Percentiles rank a stretch among this genome's conserved stretches.
Evolutionary conservation across 176 grass and related monocot genomes (phyloP).

Genomic region (Triticum dicoccoides): DNA sequence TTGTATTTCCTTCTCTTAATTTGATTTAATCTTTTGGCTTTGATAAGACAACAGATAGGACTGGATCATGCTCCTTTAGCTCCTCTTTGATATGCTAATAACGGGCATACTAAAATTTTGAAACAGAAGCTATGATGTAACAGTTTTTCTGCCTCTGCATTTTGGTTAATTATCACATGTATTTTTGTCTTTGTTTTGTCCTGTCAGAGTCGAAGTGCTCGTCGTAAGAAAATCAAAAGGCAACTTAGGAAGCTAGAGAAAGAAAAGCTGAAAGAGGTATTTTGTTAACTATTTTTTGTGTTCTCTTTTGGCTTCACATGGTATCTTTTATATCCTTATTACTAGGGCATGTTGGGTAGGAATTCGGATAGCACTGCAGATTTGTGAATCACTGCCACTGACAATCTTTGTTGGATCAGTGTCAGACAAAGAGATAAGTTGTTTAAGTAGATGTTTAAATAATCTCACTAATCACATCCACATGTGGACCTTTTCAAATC

Average conservation of each 20-base stretch:
- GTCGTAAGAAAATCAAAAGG: slow-evolving; percentile 63
- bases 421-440: slow-evolving; percentile 4
- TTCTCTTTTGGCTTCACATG: slow-evolving; percentile 11
- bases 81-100: neutral
- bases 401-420: slow-evolving; percentile 2
- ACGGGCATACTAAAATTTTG: slow-evolving; percentile 9
- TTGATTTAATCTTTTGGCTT: neutral
- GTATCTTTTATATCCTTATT: neutral
- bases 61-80: neutral
- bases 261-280: slow-evolving; percentile 49
- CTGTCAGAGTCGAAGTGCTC: slow-evolving; percentile 63
- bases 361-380: neutral
- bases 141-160: neutral
- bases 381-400: neutral
- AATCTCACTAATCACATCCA: neutral
- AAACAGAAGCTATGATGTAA: neutral
- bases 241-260: slow-evolving; percentile 31
- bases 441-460: neutral
- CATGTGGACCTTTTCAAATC: neutral
- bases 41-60: neutral
- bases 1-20: neutral
- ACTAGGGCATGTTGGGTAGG: neutral
- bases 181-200: slow-evolving; percentile 13
- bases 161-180: slow-evolving; percentile 21
- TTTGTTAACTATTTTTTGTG: slow-evolving; percentile 12